A percentile compares a stretch with the other conserved stretches of the same genome.
Conservation (phyloP, 257 asterid species). For the Striga asiatica region DNA sequence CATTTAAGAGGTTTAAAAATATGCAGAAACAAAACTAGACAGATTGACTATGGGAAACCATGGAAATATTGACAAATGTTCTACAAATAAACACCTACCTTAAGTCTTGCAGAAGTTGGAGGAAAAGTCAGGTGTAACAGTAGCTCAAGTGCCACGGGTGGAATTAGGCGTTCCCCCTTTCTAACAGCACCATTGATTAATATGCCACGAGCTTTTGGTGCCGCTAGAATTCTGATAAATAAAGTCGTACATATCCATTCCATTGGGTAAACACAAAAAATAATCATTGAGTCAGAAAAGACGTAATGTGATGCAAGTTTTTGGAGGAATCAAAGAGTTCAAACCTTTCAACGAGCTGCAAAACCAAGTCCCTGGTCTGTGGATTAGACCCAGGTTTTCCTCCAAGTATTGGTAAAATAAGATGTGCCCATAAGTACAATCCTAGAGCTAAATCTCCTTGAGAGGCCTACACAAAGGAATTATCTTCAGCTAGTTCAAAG, state of each 20-base stretch:
- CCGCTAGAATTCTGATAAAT: constrained; percentile 46
- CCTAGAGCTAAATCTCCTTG: constrained; percentile 78
- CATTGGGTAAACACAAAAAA: background rate
- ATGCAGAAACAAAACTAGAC: background rate
- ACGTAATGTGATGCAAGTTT: background rate
- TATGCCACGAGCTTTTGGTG: constrained; percentile 64
- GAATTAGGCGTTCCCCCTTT: constrained; percentile 68
- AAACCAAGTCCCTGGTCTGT: constrained; percentile 57
- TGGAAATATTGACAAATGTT: background rate
- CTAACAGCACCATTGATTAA: constrained; percentile 57
- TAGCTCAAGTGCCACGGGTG: constrained; percentile 61
- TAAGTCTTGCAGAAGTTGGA: constrained; percentile 52
- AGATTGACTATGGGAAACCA: background rate
- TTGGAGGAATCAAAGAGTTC: background rate
- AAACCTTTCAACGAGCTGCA: constrained; percentile 81
- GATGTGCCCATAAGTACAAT: constrained; percentile 64
- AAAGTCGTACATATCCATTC: background rate
- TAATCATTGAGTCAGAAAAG: background rate
- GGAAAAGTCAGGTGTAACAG: constrained; percentile 61
- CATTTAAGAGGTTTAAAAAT: background rate
- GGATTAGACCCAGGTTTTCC: constrained; percentile 74
- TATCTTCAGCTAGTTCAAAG: constrained; percentile 6
- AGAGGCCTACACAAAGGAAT: constrained; percentile 37
- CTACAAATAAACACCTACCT: constrained; percentile 32
- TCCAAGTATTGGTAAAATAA: constrained; percentile 54